A percentile compares a stretch with the other conserved stretches of the same genome.
These are phyloP conservation scores for Leucoagaricus sp. DNA, from an alignment of 1,284 basidiomycete species.

Conservation along the genomic window DNA sequence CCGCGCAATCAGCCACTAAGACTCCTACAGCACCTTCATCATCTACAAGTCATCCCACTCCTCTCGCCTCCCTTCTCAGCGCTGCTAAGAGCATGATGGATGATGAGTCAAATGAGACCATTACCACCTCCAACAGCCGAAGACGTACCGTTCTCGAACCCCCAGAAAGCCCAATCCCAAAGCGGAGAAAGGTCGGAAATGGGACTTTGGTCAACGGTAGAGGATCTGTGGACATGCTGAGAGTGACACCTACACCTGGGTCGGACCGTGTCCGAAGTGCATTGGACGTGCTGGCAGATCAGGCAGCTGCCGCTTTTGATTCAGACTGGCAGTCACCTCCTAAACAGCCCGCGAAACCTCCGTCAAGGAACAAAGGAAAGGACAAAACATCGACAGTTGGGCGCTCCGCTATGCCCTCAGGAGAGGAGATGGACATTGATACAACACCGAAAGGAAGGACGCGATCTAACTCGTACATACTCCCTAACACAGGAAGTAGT, in stretches of 20 bases:
- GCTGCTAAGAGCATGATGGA: constrained; percentile 63
- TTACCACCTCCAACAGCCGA: constrained; percentile 6
- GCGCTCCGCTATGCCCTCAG: constrained; percentile 1
- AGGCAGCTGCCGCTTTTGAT: constrained; percentile 56
- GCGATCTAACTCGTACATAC: background rate
- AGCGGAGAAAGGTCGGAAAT: constrained; percentile 26
- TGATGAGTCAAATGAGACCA: constrained; percentile 28
- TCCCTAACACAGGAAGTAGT: background rate
- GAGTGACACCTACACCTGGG: background rate
- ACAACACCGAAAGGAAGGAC: constrained; percentile 11
- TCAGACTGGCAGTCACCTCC: constrained; percentile 23
- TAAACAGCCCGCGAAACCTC: constrained; percentile 5
- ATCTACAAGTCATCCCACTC: constrained; percentile 24
- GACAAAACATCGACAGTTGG: constrained; percentile 17
- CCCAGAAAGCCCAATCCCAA: constrained; percentile 38
- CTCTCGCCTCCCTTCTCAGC: constrained; percentile 46
- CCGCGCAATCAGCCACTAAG: constrained; percentile 2
- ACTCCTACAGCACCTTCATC: constrained; percentile 2
- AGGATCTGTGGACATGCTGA: constrained; percentile 7
- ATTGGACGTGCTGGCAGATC: constrained; percentile 71
- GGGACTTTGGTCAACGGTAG: constrained; percentile 18
- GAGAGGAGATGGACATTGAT: background rate
- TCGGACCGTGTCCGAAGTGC: constrained; percentile 45
- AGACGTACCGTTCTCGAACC: constrained; percentile 24
- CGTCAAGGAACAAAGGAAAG: constrained; percentile 21